Conservation (phyloP, 768 basidiomycete genomes). For the Omphalotus guepiniiformis region DNA sequence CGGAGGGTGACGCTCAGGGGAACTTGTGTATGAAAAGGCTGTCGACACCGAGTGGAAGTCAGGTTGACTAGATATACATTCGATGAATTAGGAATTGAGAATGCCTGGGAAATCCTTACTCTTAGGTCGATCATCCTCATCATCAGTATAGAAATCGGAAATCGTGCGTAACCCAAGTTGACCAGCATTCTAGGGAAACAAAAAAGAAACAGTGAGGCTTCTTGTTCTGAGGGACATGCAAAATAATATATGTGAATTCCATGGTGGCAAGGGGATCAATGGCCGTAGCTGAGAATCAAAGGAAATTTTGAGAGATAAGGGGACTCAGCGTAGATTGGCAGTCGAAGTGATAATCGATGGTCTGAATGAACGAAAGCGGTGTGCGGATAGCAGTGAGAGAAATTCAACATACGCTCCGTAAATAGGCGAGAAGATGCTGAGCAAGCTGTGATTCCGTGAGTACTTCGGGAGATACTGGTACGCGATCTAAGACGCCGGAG, state of each 20-base stretch:
- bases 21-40: constrained; percentile 21
- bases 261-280: no score
- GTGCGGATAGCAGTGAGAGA: not conserved
- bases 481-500: constrained; percentile 48
- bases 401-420: constrained; percentile 40
- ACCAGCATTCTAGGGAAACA: constrained; percentile 40
- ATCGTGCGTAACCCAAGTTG: constrained; percentile 55
- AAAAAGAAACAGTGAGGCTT: no score
- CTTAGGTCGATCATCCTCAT: constrained; percentile 35
- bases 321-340: no score
- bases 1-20: constrained; percentile 39
- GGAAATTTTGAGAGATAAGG: no score
- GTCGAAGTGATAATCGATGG: no score
- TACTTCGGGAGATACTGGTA: constrained; percentile 31
- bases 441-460: constrained; percentile 48
- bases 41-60: constrained; percentile 29
- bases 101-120: constrained; percentile 26
- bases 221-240: constrained; percentile 12
- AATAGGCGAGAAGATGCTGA: constrained; percentile 43
- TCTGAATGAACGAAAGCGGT: no score
- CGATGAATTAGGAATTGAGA: constrained; percentile 8
- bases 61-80: constrained; percentile 30
- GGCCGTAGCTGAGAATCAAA: no score
- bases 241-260: constrained; percentile 2
- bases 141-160: constrained; percentile 48